Conservation (phyloP, 2,329 filamentous ascomycete genomes). For the Aspergillus sp. region DNA sequence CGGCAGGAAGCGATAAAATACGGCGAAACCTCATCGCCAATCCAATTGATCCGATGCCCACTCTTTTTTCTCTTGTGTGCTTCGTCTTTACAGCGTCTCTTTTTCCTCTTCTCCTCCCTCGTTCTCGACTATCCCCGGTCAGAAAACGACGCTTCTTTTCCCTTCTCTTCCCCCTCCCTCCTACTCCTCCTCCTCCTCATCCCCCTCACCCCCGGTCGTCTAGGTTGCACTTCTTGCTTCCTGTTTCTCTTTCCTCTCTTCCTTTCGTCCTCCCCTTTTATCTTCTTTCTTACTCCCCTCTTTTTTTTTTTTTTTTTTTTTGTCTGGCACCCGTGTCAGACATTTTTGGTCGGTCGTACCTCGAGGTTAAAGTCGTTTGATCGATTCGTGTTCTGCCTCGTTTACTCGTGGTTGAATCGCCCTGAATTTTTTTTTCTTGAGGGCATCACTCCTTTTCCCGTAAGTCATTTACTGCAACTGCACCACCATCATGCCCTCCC, state of each 20-base stretch:
- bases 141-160: constrained; percentile 1
- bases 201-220: constrained; percentile 10
- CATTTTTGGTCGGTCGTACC: too few species aligned
- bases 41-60: not conserved
- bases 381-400: constrained; percentile 21
- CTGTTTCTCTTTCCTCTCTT: constrained; percentile 15
- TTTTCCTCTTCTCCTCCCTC: not conserved
- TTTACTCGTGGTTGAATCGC: constrained; percentile 30
- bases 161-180: constrained; percentile 15
- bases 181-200: constrained; percentile 18
- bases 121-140: not conserved
- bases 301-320: constrained; percentile 13
- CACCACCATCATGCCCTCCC: too few species aligned
- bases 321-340: not conserved
- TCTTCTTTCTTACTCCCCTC: constrained; percentile 13
- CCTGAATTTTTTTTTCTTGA: constrained; percentile 13
- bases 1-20: too few species aligned
- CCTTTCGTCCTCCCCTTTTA: constrained; percentile 20
- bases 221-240: constrained; percentile 5
- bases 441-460: constrained; percentile 20
- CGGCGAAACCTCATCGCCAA: not conserved
- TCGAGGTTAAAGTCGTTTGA: not conserved
- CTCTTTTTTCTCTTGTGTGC: not conserved
- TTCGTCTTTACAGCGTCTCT: not conserved
- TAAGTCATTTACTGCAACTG: constrained; percentile 15